These are phyloP conservation scores for Protomyces arabidopsidicola DNA, from an alignment of 1,139 yeast genomes.

Conservation along the genomic window DNA sequence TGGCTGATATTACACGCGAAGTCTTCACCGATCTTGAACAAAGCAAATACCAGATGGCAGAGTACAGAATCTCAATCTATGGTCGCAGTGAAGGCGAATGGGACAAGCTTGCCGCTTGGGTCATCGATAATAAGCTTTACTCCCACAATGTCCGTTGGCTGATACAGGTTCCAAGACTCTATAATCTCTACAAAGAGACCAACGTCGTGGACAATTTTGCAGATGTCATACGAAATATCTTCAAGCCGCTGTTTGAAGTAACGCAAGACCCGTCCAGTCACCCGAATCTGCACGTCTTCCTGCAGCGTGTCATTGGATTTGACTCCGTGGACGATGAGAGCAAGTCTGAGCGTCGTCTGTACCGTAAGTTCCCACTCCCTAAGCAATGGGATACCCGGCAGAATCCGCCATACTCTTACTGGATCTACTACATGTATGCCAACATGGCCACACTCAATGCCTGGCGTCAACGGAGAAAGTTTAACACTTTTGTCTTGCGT, in stretches of 20 bases:
- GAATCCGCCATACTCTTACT: slow-evolving; percentile 98
- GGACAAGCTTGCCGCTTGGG: slow-evolving; percentile 95
- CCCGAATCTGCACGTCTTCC: slow-evolving; percentile 80
- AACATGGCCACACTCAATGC: slow-evolving; percentile 80
- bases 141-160: slow-evolving; percentile 97
- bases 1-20: slow-evolving; percentile 85
- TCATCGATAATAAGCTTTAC: slow-evolving; percentile 81
- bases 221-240: slow-evolving; percentile 70
- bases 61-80: slow-evolving; percentile 87
- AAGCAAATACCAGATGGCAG: slow-evolving; percentile 95
- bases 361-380: slow-evolving; percentile 77
- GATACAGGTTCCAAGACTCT: slow-evolving; percentile 88
- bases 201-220: slow-evolving; percentile 67
- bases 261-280: slow-evolving; percentile 75
- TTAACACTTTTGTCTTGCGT: slow-evolving; percentile 82
- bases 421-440: slow-evolving; percentile 80
- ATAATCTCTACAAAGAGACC: slow-evolving; percentile 77
- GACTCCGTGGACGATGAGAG: slow-evolving; percentile 99
- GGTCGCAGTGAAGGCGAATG: slow-evolving; percentile 89
- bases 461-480: slow-evolving; percentile 67
- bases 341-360: slow-evolving; percentile 75
- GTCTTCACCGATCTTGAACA: slow-evolving; percentile 88
- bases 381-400: slow-evolving; percentile 66
- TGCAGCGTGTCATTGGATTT: slow-evolving; percentile 93
- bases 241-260: slow-evolving; percentile 89